Evolutionary conservation across 2,329 filamentous ascomycete species (phyloP), one percentile per base, ranked within the genome.

Genomic region (Phyllosticta paracitricarpa): DNA sequence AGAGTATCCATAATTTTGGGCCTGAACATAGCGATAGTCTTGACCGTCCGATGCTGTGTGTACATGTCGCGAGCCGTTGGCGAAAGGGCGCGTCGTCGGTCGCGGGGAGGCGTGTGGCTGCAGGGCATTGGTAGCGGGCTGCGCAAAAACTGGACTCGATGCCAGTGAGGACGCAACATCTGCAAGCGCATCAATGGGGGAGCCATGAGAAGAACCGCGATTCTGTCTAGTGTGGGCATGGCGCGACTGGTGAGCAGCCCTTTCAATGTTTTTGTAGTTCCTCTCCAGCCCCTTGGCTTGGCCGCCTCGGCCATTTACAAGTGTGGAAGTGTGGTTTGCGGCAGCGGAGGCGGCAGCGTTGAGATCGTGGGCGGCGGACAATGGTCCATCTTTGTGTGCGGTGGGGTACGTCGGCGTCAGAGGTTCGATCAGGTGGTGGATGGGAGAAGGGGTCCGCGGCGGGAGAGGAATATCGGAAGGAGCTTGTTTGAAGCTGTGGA

Each of bases 181-280:
- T 30, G 77, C 76, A 8, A 79, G 71, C 30, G 75, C 71, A 58
- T 78, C 77, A 63, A 78, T 78, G 63, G 75, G 72, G 57, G 72
- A 73, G 61, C 66, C 67, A 54, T 68, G 68, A 19, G 67, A 54
- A 62, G 58, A 64, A 59, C 61, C 52, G 53, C 60, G 57, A 64
- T 56, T 58, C 63, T 62, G 54, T 35, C 63, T 61, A 63, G 62
- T 52, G 61, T 62, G 61, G 51, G 59, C 24, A 40, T 54, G 57
- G 53, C 57, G 53, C 58, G 61, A 54, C 48, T 51, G 51, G 4
- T 22, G 56, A 30, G 52, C 24, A 57, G 51, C 52, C 56, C 56
- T 58, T 62, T 56, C 56, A 55, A 58, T 30, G 59, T 54, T 60
- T 28, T 14, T 56, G 28, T 54, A 54, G 17, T 48, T 59, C 54